Base-by-base conservation (phyloP, 164 flowering plant genomes). In the Houttuynia cordata region DNA sequence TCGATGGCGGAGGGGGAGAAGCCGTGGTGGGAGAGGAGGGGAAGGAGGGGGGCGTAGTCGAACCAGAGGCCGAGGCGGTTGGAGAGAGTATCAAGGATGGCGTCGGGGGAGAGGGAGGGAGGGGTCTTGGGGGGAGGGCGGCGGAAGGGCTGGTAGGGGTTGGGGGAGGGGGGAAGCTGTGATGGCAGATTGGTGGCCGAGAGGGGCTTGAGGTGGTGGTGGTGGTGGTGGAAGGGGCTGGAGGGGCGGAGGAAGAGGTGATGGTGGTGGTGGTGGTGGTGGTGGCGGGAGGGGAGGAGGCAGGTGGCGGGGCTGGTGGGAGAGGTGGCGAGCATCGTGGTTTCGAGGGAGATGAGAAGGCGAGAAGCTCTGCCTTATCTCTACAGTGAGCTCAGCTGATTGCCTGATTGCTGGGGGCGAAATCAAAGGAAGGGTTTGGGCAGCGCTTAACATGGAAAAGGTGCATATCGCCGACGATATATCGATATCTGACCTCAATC, bases 61-160 rank as follows among this genome's bases (percentile, higher is more conserved):
- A 61, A 80, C 98, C 95, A 88, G 65, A 72, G 77, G 71, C 96
- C 97, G 54, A 85, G 80, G 50, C 98, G 89, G 69, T 85, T 76
- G 61, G 79, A 30, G 49, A 92, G 86, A 73, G 79, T 60, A 10
- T 79, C 83, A 70, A 91, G 67, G 53, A 79, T 79, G 47, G 58
- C 62, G 58, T 69, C 63, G 66, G 76, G 18, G 72, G 79, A 81
- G 59, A 88, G 92, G 62, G 75, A 56, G 37, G 71, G 73, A 75
- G 56, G 80, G 58, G 79, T 66, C 25, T 81, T 14, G 3, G 96
- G 87, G 23, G 85, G 71, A 23, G 91, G 87, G 10, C 88, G 71
- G 0, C 92, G 82, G 1, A 96, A 94, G 10, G 89, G 88, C 17
- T 88, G 75, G 76, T 79, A 88, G 30, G 98, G 96, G 34, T 78